phyloP scores from a whole-genome alignment of 225 moss, liverwort and hornwort genomes.

The Marchantia paleacea region DNA sequence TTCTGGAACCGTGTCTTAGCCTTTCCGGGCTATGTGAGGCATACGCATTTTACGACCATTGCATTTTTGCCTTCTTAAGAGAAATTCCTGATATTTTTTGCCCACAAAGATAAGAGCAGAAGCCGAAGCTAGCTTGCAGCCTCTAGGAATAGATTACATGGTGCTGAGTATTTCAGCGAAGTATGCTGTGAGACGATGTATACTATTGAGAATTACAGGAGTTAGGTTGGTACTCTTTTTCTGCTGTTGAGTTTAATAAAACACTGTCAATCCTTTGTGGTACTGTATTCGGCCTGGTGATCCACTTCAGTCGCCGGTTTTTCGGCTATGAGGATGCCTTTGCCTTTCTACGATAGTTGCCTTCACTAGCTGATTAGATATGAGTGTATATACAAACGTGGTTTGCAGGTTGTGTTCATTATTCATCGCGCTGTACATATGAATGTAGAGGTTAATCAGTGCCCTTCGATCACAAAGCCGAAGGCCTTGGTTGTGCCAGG shows the following conservation, averaged over 20 bases:
- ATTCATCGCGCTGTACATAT: too few species aligned
- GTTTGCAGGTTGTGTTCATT: too few species aligned
- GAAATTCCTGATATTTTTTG: neutral
- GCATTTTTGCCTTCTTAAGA: neutral
- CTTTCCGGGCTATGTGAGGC: neutral
- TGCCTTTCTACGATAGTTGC: too few species aligned
- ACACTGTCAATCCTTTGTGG: neutral
- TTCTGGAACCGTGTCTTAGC: neutral
- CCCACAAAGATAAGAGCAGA: neutral
- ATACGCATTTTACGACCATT: neutral
- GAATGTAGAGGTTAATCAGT: too few species aligned
- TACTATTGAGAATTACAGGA: neutral
- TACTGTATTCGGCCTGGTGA: too few species aligned
- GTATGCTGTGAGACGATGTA: neutral
- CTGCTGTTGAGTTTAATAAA: neutral
- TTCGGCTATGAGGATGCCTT: too few species aligned
- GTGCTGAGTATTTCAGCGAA: neutral
- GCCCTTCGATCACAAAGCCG: too few species aligned
- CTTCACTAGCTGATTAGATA: too few species aligned
- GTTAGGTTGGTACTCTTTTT: neutral
- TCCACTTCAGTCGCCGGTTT: too few species aligned
- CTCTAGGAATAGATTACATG: neutral
- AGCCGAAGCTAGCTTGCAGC: neutral
- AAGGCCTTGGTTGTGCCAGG: too few species aligned
- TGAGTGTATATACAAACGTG: too few species aligned